Evolutionary conservation across 192 early-diverging fungal species (phyloP).

Genomic region (Entophlyctis luteolus): DNA sequence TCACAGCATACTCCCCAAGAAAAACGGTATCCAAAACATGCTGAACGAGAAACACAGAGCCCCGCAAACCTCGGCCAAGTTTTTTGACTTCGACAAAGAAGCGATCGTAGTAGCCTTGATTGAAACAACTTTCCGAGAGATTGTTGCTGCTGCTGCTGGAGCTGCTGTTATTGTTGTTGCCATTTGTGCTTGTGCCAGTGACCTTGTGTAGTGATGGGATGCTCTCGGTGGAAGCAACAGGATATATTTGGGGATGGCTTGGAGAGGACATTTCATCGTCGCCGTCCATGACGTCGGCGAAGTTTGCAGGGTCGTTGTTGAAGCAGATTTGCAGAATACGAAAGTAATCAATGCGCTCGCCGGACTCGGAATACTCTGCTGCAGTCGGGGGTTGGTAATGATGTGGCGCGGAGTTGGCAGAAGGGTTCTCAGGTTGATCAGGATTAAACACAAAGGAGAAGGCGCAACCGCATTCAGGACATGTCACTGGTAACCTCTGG

Average conservation of each 20-base stretch:
- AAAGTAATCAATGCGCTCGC: not conserved
- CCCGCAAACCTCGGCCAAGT: conserved; percentile 84
- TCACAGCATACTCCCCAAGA: conserved; percentile 78
- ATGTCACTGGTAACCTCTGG: not conserved
- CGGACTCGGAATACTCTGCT: not conserved
- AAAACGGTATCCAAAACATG: conserved; percentile 32
- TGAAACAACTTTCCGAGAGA: conserved; percentile 50
- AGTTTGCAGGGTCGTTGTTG: not conserved
- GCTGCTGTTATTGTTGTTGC: not conserved
- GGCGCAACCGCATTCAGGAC: not conserved
- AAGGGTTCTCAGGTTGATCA: not conserved
- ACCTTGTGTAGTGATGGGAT: not conserved
- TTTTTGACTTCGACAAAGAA: conserved; percentile 88
- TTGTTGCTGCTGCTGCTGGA: not conserved
- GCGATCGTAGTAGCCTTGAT: conserved; percentile 91
- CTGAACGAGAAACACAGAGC: conserved; percentile 86
- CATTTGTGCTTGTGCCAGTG: not conserved
- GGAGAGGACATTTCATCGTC: no score
- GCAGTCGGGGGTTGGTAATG: not conserved
- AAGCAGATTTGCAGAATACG: not conserved
- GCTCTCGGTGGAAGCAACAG: not conserved
- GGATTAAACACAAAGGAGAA: not conserved
- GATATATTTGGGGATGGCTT: not conserved
- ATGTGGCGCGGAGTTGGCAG: not conserved
- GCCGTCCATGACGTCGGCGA: no score